phyloP scores from a whole-genome alignment of 2,329 filamentous ascomycete species.

The Leptographium wingfieldii region DNA sequence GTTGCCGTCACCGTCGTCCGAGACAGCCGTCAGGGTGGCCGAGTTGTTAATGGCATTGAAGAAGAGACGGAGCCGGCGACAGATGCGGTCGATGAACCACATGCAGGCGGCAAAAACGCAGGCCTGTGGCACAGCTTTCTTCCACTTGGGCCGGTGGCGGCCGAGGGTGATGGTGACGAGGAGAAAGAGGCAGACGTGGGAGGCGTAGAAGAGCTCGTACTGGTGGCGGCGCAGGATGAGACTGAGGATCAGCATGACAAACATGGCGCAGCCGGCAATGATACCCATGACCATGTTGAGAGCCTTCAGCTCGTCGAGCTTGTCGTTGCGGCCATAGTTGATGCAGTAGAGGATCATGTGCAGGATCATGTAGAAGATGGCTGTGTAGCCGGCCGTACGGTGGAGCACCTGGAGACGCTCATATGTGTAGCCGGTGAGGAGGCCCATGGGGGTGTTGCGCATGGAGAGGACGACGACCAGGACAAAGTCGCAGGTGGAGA shows the following conservation, averaged over 20 bases:
- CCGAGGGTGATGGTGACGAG: slow-evolving; percentile 26
- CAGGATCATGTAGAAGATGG: slow-evolving; percentile 21
- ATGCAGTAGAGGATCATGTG: slow-evolving; percentile 24
- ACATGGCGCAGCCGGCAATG: slow-evolving; percentile 22
- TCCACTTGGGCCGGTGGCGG: slow-evolving; percentile 30
- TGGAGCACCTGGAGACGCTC: slow-evolving; percentile 35
- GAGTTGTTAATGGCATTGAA: slow-evolving; percentile 26
- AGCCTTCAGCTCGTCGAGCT: slow-evolving; percentile 15
- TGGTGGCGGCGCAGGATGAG: slow-evolving; percentile 20
- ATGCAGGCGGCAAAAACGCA: slow-evolving; percentile 24
- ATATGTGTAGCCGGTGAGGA: slow-evolving; percentile 30
- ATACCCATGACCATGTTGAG: slow-evolving; percentile 23
- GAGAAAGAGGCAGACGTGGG: slow-evolving; percentile 29
- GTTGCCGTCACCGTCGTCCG: slow-evolving; percentile 17
- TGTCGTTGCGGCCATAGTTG: slow-evolving; percentile 16
- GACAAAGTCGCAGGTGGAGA: slow-evolving; percentile 30
- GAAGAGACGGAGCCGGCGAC: slow-evolving; percentile 23
- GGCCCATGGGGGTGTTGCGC: slow-evolving; percentile 34
- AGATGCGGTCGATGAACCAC: slow-evolving; percentile 32
- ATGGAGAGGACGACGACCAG: slow-evolving; percentile 33
- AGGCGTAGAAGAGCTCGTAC: slow-evolving; percentile 35
- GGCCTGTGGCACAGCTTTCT: slow-evolving; percentile 23
- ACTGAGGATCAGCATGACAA: slow-evolving; percentile 22
- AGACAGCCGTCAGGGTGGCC: slow-evolving; percentile 28
- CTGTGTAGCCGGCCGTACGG: slow-evolving; percentile 30